Conservation (phyloP, 2,329 filamentous ascomycete species). For the Stemphylium beticola region DNA sequence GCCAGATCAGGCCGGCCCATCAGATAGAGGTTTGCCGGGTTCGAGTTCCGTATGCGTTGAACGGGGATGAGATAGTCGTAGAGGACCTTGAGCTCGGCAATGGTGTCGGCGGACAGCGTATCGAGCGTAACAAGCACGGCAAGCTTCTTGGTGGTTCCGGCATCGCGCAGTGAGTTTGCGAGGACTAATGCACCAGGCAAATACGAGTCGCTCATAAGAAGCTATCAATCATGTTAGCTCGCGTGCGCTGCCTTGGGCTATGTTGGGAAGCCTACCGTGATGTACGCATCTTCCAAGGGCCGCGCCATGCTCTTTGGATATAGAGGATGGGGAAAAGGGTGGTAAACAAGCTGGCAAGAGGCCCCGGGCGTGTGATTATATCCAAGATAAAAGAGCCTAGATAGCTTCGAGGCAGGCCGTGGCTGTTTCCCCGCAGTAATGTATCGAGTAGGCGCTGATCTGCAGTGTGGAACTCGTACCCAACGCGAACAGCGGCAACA, state of each 20-base stretch:
- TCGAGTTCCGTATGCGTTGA: conserved; percentile 75
- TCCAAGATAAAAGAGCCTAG: conserved; percentile 4
- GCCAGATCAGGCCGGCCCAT: conserved; percentile 92
- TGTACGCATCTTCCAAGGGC: conserved; percentile 65
- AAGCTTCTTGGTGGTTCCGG: conserved; percentile 82
- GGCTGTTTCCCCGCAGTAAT: conserved; percentile 37
- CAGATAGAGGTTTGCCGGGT: conserved; percentile 81
- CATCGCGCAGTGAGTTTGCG: conserved; percentile 92
- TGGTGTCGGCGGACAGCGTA: conserved; percentile 73
- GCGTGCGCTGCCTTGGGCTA: conserved; percentile 24
- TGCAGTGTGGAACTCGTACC: conserved; percentile 21
- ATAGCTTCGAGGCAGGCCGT: conserved; percentile 17
- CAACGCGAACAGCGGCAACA: conserved; percentile 28
- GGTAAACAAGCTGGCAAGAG: not conserved
- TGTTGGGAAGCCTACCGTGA: conserved; percentile 59
- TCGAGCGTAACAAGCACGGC: conserved; percentile 84
- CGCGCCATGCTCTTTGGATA: conserved; percentile 38
- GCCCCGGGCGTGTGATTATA: not conserved
- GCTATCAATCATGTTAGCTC: conserved; percentile 60
- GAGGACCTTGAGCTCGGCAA: conserved; percentile 79
- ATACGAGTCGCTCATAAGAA: conserved; percentile 90
- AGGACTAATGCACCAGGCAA: conserved; percentile 92
- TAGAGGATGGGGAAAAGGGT: conserved; percentile 4
- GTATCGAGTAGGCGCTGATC: conserved; percentile 32
- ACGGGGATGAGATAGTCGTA: conserved; percentile 92